phyloP scores from a whole-genome alignment of 139 green algal species.

The Coelastrella sp. region DNA sequence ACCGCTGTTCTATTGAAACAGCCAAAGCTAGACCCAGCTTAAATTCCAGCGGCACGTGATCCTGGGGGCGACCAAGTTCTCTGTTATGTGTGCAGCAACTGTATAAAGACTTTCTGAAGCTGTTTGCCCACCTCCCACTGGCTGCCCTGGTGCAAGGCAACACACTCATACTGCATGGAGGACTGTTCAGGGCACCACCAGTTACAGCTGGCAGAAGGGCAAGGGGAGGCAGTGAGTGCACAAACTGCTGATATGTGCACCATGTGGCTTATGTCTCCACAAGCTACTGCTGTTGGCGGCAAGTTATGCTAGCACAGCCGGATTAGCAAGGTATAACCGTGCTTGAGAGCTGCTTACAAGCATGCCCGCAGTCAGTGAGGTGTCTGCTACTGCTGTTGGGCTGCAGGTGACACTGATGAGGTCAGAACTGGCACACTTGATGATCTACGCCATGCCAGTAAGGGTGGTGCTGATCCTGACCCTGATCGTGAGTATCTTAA shows the following conservation, averaged over 20 bases:
- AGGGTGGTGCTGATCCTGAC: slow-evolving; percentile 84
- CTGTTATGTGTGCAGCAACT: slow-evolving; percentile 24
- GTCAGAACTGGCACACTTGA: neutral
- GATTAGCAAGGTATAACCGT: neutral
- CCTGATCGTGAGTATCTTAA: neutral
- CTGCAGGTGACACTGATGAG: neutral
- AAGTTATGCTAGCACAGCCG: too few relatives aligned
- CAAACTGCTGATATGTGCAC: neutral
- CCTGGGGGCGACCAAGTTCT: neutral
- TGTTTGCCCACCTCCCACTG: slow-evolving; percentile 87
- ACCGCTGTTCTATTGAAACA: neutral
- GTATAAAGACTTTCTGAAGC: slow-evolving; percentile 64
- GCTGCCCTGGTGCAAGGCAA: slow-evolving; percentile 73
- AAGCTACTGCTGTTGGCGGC: neutral
- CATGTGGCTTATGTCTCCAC: neutral
- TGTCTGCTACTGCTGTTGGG: neutral
- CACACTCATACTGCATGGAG: slow-evolving; percentile 93
- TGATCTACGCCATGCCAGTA: slow-evolving; percentile 75
- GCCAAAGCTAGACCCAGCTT: neutral
- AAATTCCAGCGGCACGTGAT: too few relatives aligned
- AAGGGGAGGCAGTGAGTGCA: too few relatives aligned
- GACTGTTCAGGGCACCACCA: slow-evolving; percentile 51
- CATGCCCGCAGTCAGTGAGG: too few relatives aligned
- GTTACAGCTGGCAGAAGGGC: neutral
- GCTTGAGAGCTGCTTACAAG: too few relatives aligned